These are phyloP conservation scores for Trypanosoma rangeli DNA, from an alignment of 208 protist genomes.

Conservation along the genomic window DNA sequence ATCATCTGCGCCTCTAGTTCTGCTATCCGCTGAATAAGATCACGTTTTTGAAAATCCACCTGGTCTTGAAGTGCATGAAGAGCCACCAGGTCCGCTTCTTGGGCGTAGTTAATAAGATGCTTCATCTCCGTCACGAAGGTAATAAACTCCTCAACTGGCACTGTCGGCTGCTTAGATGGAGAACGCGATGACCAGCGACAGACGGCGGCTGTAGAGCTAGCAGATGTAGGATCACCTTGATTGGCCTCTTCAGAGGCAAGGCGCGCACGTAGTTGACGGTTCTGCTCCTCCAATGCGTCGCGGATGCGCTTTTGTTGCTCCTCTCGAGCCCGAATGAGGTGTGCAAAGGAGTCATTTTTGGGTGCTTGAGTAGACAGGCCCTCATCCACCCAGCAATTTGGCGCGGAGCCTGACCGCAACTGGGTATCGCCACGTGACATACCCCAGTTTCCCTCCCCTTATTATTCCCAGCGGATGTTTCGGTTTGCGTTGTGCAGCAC, in stretches of 20 bases:
- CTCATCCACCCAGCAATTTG: background rate
- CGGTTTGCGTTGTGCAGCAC: background rate
- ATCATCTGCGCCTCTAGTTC: constrained; percentile 18
- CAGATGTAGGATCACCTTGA: background rate
- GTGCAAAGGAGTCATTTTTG: background rate
- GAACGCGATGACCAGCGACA: background rate
- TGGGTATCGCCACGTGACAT: constrained; percentile 14
- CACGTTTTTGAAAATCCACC: constrained; percentile 18
- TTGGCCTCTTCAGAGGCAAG: constrained; percentile 14
- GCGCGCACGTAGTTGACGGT: constrained; percentile 18
- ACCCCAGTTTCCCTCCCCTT: no score
- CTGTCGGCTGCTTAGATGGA: background rate
- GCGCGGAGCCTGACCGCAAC: background rate
- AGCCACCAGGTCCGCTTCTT: constrained; percentile 18
- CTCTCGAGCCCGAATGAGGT: constrained; percentile 26
- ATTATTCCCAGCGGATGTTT: background rate
- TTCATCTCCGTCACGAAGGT: constrained; percentile 23
- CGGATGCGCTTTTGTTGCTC: constrained; percentile 23
- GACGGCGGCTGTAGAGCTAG: background rate
- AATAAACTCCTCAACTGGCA: constrained; percentile 18
- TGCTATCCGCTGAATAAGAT: constrained; percentile 11
- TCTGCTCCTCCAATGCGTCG: constrained; percentile 23
- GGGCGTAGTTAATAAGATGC: constrained; percentile 21
- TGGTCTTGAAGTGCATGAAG: constrained; percentile 20
- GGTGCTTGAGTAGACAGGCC: background rate